A percentile compares a stretch with the other conserved stretches of the same genome.
These are phyloP conservation scores for Auriscalpium vulgare DNA, from an alignment of 768 basidiomycete species.

Conservation along the genomic window DNA sequence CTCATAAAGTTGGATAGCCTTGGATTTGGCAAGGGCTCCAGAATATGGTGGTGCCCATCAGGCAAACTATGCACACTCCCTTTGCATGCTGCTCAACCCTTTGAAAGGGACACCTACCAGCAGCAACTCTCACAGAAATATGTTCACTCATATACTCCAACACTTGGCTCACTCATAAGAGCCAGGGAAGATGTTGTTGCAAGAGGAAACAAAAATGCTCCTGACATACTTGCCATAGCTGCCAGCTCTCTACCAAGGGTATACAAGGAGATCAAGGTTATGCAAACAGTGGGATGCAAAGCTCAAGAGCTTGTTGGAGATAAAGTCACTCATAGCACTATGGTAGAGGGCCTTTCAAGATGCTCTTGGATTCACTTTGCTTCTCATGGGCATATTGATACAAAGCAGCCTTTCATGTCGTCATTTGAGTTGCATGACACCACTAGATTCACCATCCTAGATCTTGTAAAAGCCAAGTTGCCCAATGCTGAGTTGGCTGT, in stretches of 20 bases:
- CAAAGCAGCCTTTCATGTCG: not conserved
- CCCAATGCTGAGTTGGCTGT: slow-evolving; percentile 4
- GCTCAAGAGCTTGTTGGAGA: not conserved
- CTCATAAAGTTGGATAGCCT: not conserved
- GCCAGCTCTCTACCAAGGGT: slow-evolving; percentile 1
- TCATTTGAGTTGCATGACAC: not conserved
- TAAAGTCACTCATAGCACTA: not conserved
- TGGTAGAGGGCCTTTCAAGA: not conserved
- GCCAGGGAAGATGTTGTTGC: not conserved
- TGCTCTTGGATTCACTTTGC: slow-evolving; percentile 5
- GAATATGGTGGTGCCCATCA: slow-evolving; percentile 14
- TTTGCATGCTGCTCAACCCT: slow-evolving; percentile 10
- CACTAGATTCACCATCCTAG: slow-evolving; percentile 1
- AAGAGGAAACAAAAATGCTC: not conserved
- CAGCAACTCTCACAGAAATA: slow-evolving; percentile 2
- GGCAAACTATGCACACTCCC: slow-evolving; percentile 10
- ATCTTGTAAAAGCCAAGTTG: slow-evolving; percentile 1
- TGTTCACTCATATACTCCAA: slow-evolving; percentile 9
- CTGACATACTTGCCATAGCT: not conserved
- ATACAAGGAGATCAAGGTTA: not conserved
- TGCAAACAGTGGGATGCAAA: no score
- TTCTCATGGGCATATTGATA: slow-evolving; percentile 4
- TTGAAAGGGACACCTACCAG: not conserved
- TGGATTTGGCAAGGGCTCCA: slow-evolving; percentile 2
- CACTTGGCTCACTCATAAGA: slow-evolving; percentile 6